These are phyloP conservation scores for Gamsiella multidivaricata DNA, from an alignment of 192 early-diverging fungal species.

Conservation along the genomic window DNA sequence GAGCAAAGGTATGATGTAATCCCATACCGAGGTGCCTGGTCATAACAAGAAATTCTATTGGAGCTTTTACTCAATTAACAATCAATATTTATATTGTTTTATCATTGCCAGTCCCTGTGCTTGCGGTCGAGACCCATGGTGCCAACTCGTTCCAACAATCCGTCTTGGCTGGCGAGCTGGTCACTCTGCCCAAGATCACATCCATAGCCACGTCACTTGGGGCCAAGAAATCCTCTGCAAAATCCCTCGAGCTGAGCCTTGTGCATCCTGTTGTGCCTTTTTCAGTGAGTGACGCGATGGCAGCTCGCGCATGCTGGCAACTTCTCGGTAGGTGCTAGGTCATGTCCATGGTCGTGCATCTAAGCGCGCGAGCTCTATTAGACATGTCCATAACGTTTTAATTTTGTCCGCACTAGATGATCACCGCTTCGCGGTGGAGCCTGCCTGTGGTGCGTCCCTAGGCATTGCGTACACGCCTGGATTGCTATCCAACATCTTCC, in stretches of 20 bases:
- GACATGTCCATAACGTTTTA: too few relatives aligned
- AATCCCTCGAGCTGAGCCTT: conserved; percentile 59
- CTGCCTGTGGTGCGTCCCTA: conserved; percentile 71
- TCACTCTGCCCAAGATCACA: conserved; percentile 55
- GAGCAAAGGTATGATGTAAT: conserved; percentile 53
- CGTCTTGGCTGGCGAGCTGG: conserved; percentile 63
- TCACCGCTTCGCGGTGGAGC: conserved; percentile 69
- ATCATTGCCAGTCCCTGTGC: conserved; percentile 64
- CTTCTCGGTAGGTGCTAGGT: conserved; percentile 70
- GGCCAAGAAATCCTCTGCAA: conserved; percentile 54
- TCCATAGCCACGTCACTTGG: conserved; percentile 61
- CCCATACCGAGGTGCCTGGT: too few relatives aligned
- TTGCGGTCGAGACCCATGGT: conserved; percentile 81
- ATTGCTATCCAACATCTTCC: conserved; percentile 70
- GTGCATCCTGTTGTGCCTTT: conserved; percentile 66
- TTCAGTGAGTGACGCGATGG: conserved; percentile 69
- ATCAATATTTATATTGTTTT: background rate
- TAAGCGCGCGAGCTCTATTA: too few relatives aligned
- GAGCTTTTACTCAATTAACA: too few relatives aligned
- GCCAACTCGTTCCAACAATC: conserved; percentile 77
- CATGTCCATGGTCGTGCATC: too few relatives aligned
- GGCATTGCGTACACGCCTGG: conserved; percentile 68
- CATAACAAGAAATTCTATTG: too few relatives aligned
- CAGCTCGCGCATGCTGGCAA: conserved; percentile 59
- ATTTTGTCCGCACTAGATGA: too few relatives aligned